These are phyloP conservation scores for Ogataea chonburiensis DNA, from an alignment of 805 yeast genomes.

Conservation along the genomic window DNA sequence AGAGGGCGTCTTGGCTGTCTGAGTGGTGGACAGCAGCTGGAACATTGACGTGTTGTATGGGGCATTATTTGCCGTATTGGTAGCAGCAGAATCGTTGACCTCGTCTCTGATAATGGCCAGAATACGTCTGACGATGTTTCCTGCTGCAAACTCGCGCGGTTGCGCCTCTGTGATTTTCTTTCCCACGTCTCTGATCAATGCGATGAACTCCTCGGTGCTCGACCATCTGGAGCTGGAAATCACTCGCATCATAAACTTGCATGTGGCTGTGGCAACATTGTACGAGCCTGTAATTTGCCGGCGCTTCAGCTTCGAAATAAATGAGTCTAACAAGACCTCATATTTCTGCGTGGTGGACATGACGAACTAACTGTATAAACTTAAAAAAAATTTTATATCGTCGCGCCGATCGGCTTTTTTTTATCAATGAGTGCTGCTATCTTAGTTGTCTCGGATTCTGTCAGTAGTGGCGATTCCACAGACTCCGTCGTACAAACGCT, in stretches of 20 bases:
- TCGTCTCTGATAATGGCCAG: slow-evolving; percentile 87
- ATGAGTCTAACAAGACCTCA: slow-evolving; percentile 33
- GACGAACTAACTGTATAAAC: neutral
- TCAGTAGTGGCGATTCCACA: slow-evolving; percentile 30
- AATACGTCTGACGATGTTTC: slow-evolving; percentile 88
- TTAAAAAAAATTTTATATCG: slow-evolving; percentile 10
- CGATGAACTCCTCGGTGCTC: slow-evolving; percentile 67
- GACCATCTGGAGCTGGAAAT: slow-evolving; percentile 89
- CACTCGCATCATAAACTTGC: slow-evolving; percentile 83
- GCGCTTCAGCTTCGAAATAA: slow-evolving; percentile 61
- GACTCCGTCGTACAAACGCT: slow-evolving; percentile 37
- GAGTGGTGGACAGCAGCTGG: slow-evolving; percentile 62
- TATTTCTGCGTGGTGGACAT: slow-evolving; percentile 26
- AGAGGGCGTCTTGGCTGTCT: slow-evolving; percentile 22
- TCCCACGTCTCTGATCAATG: slow-evolving; percentile 73
- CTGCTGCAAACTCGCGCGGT: slow-evolving; percentile 85
- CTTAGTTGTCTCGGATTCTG: slow-evolving; percentile 43
- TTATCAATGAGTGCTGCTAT: slow-evolving; percentile 29
- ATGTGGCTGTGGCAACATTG: slow-evolving; percentile 79
- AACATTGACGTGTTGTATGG: slow-evolving; percentile 85
- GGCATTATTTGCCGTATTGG: slow-evolving; percentile 30
- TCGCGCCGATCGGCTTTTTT: slow-evolving; percentile 6
- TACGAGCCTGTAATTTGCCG: slow-evolving; percentile 82
- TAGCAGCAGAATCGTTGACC: slow-evolving; percentile 45
- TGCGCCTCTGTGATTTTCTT: slow-evolving; percentile 68